Conservation (phyloP, 768 basidiomycete species). For the Tulasnella sp. region DNA sequence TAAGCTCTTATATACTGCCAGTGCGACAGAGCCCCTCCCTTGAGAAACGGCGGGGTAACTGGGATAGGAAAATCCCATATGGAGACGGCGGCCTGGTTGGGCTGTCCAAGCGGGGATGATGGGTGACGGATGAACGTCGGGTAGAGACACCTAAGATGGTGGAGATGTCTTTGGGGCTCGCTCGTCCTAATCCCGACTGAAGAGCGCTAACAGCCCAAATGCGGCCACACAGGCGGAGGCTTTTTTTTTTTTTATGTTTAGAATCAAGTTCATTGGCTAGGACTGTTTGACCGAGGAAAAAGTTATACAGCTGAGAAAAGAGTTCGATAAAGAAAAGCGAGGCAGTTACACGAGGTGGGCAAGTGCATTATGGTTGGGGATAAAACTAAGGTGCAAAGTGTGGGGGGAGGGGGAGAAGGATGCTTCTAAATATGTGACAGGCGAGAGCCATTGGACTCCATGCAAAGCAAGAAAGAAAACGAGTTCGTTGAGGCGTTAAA, state of each 20-base stretch:
- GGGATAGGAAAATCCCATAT: background rate
- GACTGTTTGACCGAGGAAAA: background rate
- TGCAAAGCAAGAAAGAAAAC: slow-evolving; percentile 20
- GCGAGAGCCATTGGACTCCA: slow-evolving; percentile 25
- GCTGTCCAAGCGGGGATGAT: background rate
- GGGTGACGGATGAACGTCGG: background rate
- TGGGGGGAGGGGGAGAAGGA: slow-evolving; percentile 3
- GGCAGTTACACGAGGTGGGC: background rate
- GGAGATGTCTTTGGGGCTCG: background rate
- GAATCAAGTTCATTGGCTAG: slow-evolving; percentile 5
- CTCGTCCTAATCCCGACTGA: background rate
- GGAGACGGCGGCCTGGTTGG: background rate
- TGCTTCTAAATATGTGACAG: slow-evolving; percentile 23
- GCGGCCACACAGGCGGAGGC: background rate
- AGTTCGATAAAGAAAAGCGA: slow-evolving; percentile 9
- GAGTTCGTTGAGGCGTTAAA: slow-evolving; percentile 15
- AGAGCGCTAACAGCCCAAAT: background rate
- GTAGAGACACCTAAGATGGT: background rate
- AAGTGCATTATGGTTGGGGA: slow-evolving; percentile 1
- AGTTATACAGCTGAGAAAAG: background rate
- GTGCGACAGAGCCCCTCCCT: background rate
- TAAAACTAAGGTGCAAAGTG: slow-evolving; percentile 9
- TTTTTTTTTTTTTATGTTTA: background rate
- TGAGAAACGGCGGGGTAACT: background rate
- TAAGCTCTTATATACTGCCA: slow-evolving; percentile 1